Percentiles rank a stretch among this genome's conserved stretches.
phyloP scores from a whole-genome alignment of 176 grass and related monocot genomes.

The Guadua angustifolia region DNA sequence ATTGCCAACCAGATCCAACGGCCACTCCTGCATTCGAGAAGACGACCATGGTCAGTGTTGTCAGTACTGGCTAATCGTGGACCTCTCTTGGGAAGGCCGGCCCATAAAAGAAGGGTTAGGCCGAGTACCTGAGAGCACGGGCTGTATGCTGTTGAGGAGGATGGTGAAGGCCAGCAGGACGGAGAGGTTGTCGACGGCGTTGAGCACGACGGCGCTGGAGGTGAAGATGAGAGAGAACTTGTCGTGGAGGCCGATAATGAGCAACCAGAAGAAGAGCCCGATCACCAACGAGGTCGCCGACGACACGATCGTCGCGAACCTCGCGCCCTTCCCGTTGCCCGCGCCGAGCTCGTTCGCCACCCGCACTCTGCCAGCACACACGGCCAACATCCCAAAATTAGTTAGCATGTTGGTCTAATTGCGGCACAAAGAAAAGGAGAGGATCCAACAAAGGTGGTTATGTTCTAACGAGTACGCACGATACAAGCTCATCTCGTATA shows the following conservation, averaged over 20 bases:
- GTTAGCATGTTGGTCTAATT: not conserved
- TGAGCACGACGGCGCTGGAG: conserved; percentile 64
- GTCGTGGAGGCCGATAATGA: conserved; percentile 79
- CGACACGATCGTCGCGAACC: conserved; percentile 79
- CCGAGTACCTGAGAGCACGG: conserved; percentile 71
- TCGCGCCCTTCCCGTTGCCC: conserved; percentile 77
- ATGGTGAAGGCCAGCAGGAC: conserved; percentile 76
- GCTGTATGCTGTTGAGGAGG: conserved; percentile 92
- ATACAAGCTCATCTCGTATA: not conserved
- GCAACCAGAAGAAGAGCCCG: conserved; percentile 82
- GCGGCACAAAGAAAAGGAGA: not conserved
- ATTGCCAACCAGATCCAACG: conserved; percentile 91
- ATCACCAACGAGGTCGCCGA: conserved; percentile 71
- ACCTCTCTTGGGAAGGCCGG: not conserved
- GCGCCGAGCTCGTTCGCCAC: conserved; percentile 93
- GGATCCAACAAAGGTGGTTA: not conserved
- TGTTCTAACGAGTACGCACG: not conserved
- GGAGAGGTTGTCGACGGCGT: conserved; percentile 74
- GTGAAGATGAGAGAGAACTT: conserved; percentile 86
- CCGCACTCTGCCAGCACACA: conserved; percentile 55
- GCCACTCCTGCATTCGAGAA: conserved; percentile 64
- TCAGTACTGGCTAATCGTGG: not conserved
- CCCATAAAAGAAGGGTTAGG: not conserved
- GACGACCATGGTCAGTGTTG: not conserved
- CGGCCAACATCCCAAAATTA: no score